Evolutionary conservation across 2,329 filamentous ascomycete species (phyloP), one percentile per base, ranked within the genome.

Genomic region (Aspergillus udagawae): DNA sequence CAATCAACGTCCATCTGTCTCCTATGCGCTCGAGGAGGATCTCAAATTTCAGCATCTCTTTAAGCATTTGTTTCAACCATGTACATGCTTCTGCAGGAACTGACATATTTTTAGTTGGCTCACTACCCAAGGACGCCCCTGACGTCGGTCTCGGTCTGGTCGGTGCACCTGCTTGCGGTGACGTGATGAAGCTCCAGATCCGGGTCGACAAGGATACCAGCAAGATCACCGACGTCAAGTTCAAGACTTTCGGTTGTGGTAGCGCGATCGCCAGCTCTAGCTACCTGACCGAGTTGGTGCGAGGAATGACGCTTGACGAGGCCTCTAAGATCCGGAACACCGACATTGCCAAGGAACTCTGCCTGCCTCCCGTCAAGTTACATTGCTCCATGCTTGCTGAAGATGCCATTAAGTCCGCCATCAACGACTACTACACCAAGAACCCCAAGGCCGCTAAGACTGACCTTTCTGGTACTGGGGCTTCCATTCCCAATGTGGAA

Each of bases 211-310:
- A 90, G 63, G 83, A 88, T 67, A 91, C 86, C 69, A 90, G 94
- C 75, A 93, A 87, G 66, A 97, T 97, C 73, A 87, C 87, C 67
- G 93, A 97, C 68, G 92, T 96, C 73, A 94, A 95, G 79, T 97
- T 97, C 85, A 97, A 97, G 86, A 97, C 92, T 0, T 97, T 97
- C 72, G 92, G 92, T 52, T 97, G 92, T 74, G 92, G 92, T 55
- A 92, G 88, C 29, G 94, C 94, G 63, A 99, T 99, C 76, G 94
- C 94, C 47, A 93, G 89, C 63, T 95, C 90, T 58, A 94, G 89
- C 71, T 99, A 99, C 74, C 79, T 99, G 68, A 99, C 94, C 8
- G 92, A 96, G 77, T 81, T 99, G 59, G 92, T 99, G 62, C 86
- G 91, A 63, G 94, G 94, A 60, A 99, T 97, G 93, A 96, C 89